Conservation (phyloP, 805 yeast genomes). For the Candida succiphila region DNA sequence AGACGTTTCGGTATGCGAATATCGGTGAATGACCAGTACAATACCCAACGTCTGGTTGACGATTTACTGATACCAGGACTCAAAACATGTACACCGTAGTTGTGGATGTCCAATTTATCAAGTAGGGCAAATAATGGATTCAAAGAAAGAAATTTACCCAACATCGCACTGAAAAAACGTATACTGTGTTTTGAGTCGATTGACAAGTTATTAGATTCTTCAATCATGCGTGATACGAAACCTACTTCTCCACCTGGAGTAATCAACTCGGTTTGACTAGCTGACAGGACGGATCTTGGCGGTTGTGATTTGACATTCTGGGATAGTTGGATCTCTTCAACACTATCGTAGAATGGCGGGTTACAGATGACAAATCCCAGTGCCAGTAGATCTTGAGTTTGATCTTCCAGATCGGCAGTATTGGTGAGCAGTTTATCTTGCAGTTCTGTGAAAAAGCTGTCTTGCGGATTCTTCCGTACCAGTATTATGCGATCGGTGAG, state of each 20-base stretch:
- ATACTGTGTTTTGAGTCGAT: constrained; percentile 3
- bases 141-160: constrained; percentile 12
- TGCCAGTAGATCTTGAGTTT: too few relatives aligned
- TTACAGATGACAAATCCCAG: constrained; percentile 33
- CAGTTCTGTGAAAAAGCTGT: too few relatives aligned
- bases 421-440: too few relatives aligned
- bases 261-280: constrained; percentile 26
- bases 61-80: constrained; percentile 10
- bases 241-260: constrained; percentile 36
- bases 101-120: constrained; percentile 6
- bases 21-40: constrained; percentile 31
- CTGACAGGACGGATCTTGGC: constrained; percentile 16
- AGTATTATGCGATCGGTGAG: too few relatives aligned
- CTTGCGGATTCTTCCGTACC: too few relatives aligned
- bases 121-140: constrained; percentile 5
- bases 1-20: too few relatives aligned
- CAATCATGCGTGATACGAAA: constrained; percentile 27
- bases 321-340: constrained; percentile 20
- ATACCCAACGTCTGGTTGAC: constrained; percentile 26
- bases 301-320: constrained; percentile 12
- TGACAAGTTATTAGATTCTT: constrained; percentile 19
- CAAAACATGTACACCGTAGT: constrained; percentile 22
- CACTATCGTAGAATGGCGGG: constrained; percentile 39
- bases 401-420: constrained; percentile 7
- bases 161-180: constrained; percentile 29